phyloP scores from a whole-genome alignment of 1,139 yeast species.

The Yamadazyma siamensis region DNA sequence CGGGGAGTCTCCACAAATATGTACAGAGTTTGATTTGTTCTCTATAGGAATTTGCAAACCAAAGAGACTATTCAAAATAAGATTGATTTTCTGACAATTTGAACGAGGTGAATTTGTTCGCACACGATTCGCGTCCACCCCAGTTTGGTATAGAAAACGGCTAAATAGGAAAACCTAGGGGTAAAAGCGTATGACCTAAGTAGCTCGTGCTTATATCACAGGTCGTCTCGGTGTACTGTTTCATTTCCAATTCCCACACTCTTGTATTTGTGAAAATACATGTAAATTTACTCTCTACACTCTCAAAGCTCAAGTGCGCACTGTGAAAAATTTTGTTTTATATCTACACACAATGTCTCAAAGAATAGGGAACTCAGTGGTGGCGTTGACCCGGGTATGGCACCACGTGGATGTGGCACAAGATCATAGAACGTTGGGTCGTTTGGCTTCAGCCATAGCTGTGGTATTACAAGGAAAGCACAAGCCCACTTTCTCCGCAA shows the following conservation, averaged over 20 bases:
- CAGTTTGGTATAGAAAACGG: no score
- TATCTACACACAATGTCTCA: conserved; percentile 41
- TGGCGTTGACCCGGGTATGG: conserved; percentile 87
- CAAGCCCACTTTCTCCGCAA: conserved; percentile 77
- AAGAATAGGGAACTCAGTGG: conserved; percentile 58
- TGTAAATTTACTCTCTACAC: no score
- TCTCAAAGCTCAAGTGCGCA: not conserved
- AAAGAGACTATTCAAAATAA: conserved; percentile 1
- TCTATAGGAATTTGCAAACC: not conserved
- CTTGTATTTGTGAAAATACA: no score
- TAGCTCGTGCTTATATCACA: no score
- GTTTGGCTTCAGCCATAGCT: conserved; percentile 88
- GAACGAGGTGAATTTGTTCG: conserved; percentile 2
- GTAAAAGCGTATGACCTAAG: no score
- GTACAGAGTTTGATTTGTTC: conserved; percentile 1
- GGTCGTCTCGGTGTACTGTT: no score
- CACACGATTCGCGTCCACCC: no score
- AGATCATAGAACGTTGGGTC: conserved; percentile 84
- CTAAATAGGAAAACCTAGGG: no score
- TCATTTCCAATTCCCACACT: no score
- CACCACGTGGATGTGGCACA: conserved; percentile 90
- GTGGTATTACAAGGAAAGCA: conserved; percentile 90
- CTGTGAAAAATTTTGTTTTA: conserved; percentile 6
- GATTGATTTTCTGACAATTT: conserved; percentile 3
- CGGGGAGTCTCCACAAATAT: conserved; percentile 1